These are phyloP conservation scores for Cladobotryum protrusum DNA, from an alignment of 2,329 filamentous ascomycete genomes.

Conservation along the genomic window DNA sequence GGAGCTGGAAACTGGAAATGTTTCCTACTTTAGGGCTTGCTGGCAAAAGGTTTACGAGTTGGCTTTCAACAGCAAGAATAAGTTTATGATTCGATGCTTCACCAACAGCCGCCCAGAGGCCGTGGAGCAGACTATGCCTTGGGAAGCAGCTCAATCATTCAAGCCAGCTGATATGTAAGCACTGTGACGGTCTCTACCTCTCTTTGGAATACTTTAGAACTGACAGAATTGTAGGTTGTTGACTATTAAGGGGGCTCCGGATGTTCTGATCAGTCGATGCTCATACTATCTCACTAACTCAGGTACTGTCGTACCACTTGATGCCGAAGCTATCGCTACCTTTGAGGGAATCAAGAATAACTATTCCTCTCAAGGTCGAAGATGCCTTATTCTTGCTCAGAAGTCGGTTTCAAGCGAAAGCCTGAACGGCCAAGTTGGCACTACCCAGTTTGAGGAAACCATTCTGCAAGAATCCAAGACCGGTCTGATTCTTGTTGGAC, in stretches of 20 bases:
- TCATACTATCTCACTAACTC: conserved; percentile 49
- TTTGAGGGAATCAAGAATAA: conserved; percentile 58
- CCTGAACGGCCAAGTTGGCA: conserved; percentile 34
- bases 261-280: conserved; percentile 63
- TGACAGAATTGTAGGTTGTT: conserved; percentile 38
- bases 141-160: conserved; percentile 29
- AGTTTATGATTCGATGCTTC: conserved; percentile 67
- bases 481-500: conserved; percentile 62
- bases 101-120: conserved; percentile 32
- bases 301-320: conserved; percentile 47
- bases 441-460: conserved; percentile 45
- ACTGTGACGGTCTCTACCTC: not conserved
- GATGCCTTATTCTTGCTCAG: conserved; percentile 60
- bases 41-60: conserved; percentile 64
- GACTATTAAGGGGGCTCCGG: conserved; percentile 75
- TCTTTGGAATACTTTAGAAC: not conserved
- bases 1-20: conserved; percentile 44
- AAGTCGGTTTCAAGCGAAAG: conserved; percentile 44
- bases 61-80: conserved; percentile 78
- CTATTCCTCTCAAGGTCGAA: conserved; percentile 63
- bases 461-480: conserved; percentile 48
- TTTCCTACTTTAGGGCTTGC: conserved; percentile 51
- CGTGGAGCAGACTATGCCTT: conserved; percentile 31
- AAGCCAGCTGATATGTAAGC: conserved; percentile 32
- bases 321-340: conserved; percentile 33